Base-by-base conservation (phyloP, 305 asterid genomes). In the Fraxinus angustifolia region DNA sequence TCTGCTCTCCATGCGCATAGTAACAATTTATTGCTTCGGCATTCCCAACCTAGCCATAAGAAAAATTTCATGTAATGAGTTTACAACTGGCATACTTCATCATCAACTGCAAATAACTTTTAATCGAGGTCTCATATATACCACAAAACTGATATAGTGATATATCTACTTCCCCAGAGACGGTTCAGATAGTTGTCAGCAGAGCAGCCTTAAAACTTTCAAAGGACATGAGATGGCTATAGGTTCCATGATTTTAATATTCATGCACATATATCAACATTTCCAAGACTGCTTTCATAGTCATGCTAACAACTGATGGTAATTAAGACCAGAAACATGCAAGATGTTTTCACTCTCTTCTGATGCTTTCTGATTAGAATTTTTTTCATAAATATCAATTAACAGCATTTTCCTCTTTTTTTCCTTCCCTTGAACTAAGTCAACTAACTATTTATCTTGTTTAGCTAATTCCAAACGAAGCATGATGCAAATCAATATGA, bases 1-100 rank as follows among this genome's bases (percentile, higher is more conserved):
- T 96, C 82, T 88, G 92, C 84, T 90, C 97, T 73, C 98, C 98
- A 85, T 93, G 98, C 30, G 99, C 98, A 82, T 96, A 96, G 82
- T 96, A 96, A 89, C 99, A 96, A 80, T 93, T 94, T 45, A 96
- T 80, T 82, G 96, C 96, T 88, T 96, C 99, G 42, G 85, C 91
- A 88, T 88, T 90, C 82, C 98, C 99, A 70, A 96, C 99, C 99
- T 96, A 89, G 82, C 74, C 85, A 84, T 77, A 86, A 77, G 14
- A 82, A 85, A 84, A 76, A 40, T 50, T 56, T 75, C 84, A 87
- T 23, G 48, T 82, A 84, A 85, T 83, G 84, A 76, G 23, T 36
- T 74, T 16, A 70, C 79, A 81, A 40, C 70, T 65, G 73, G 62
- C 33, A 82, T 58, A 23, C 21, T 56, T 81, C 58, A 60, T 60